phyloP scores from a whole-genome alignment of 768 basidiomycete genomes.

The Chalciporus piperatus region DNA sequence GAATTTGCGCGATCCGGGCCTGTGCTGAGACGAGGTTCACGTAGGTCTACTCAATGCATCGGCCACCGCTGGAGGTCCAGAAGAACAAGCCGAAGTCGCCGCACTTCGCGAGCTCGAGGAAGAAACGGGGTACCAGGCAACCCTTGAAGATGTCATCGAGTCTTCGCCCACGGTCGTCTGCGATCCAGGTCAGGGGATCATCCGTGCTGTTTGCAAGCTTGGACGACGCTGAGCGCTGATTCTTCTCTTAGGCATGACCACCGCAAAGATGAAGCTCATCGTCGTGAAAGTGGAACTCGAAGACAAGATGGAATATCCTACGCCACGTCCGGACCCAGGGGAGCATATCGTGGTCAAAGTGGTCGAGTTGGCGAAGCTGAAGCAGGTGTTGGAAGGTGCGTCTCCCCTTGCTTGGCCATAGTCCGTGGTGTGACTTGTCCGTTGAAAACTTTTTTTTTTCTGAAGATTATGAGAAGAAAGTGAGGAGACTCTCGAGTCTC shows the following conservation, averaged over 20 bases:
- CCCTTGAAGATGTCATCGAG: constrained; percentile 51
- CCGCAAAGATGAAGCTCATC: constrained; percentile 88
- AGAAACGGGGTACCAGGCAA: constrained; percentile 85
- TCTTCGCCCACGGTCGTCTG: constrained; percentile 58
- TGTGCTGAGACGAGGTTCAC: not conserved
- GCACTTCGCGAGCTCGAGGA: constrained; percentile 89
- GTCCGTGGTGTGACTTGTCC: not conserved
- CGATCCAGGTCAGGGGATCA: constrained; percentile 60
- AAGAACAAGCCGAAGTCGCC: constrained; percentile 72
- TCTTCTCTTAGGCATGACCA: constrained; percentile 73
- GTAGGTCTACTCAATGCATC: constrained; percentile 81
- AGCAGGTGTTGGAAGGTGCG: constrained; percentile 64
- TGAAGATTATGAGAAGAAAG: constrained; percentile 59
- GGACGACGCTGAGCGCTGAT: not conserved
- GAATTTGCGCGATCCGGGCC: constrained; percentile 5
- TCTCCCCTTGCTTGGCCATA: constrained; percentile 2
- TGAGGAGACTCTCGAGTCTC: constrained; percentile 20
- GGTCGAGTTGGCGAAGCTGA: constrained; percentile 64
- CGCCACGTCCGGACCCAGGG: constrained; percentile 78
- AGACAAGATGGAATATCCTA: constrained; percentile 64
- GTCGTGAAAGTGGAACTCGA: constrained; percentile 65
- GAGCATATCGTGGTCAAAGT: constrained; percentile 78
- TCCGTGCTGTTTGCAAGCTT: not conserved
- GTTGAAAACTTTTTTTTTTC: not conserved
- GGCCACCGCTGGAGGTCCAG: not conserved